phyloP scores from a whole-genome alignment of 495 filamentous ascomycete genomes.

The Aspergillus baeticus region DNA sequence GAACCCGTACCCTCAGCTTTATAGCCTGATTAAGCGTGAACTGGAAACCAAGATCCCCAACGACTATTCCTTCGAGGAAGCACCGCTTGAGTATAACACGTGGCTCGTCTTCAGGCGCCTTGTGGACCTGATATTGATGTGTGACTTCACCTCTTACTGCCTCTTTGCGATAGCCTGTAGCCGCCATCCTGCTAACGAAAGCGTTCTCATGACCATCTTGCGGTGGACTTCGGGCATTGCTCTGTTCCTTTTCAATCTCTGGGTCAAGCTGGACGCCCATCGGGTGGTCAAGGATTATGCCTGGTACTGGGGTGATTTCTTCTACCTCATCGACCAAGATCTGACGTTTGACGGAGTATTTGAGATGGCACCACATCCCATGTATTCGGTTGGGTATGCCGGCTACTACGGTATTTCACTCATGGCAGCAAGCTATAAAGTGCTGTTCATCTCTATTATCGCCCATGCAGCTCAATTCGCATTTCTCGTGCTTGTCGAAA shows the following conservation, averaged over 20 bases:
- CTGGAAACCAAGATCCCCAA: conserved; percentile 90
- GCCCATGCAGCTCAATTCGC: conserved; percentile 94
- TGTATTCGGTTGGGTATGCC: conserved; percentile 98
- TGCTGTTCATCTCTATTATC: conserved; percentile 91
- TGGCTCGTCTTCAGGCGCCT: conserved; percentile 95
- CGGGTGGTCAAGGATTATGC: conserved; percentile 99
- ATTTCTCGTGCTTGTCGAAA: conserved; percentile 87
- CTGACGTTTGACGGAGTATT: conserved; percentile 98
- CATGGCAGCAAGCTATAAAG: conserved; percentile 96
- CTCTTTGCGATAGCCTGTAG: conserved; percentile 92
- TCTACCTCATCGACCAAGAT: conserved; percentile 97
- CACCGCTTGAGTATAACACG: conserved; percentile 97
- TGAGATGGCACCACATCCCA: conserved; percentile 98
- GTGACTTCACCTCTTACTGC: conserved; percentile 95
- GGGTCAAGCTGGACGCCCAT: conserved; percentile 98
- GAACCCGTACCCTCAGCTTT: conserved; percentile 78
- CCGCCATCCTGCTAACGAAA: conserved; percentile 69
- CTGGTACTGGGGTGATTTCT: conserved; percentile 99
- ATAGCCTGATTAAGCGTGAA: conserved; percentile 79
- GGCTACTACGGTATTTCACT: conserved; percentile 99
- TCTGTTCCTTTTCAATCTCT: conserved; percentile 92
- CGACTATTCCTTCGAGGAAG: conserved; percentile 91
- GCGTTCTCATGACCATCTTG: conserved; percentile 59
- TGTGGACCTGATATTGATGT: conserved; percentile 96
- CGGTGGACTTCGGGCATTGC: conserved; percentile 81